phyloP scores from a whole-genome alignment of 352 stramenopile species.

The Elongisporangium anandrum region DNA sequence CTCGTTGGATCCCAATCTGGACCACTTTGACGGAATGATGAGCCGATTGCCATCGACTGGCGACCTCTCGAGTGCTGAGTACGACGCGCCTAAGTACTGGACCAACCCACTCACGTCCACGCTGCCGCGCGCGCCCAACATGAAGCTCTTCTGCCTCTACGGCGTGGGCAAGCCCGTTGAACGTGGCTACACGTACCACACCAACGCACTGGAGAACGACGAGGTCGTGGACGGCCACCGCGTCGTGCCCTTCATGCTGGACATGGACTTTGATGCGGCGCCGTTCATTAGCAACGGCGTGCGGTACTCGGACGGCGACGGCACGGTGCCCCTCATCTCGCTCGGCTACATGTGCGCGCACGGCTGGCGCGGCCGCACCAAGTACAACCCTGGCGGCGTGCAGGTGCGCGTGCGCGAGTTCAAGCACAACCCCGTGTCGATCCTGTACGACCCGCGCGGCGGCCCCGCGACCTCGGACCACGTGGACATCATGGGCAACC shows the following conservation, averaged over 20 bases:
- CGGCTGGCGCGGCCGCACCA: slow-evolving; percentile 63
- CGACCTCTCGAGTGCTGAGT: slow-evolving; percentile 41
- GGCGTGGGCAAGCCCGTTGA: slow-evolving; percentile 89
- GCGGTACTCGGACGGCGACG: slow-evolving; percentile 89
- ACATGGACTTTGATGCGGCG: slow-evolving; percentile 53
- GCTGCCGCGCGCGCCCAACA: slow-evolving; percentile 86
- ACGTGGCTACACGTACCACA: slow-evolving; percentile 72
- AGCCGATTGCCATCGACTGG: slow-evolving; percentile 27
- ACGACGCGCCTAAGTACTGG: slow-evolving; percentile 71
- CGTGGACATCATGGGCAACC: slow-evolving; percentile 95
- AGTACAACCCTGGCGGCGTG: slow-evolving; percentile 87
- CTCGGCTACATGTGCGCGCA: slow-evolving; percentile 94
- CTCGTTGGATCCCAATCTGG: slow-evolving; percentile 42
- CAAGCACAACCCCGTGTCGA: slow-evolving; percentile 67
- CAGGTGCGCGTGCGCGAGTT: slow-evolving; percentile 83
- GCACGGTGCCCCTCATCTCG: slow-evolving; percentile 89
- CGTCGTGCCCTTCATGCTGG: slow-evolving; percentile 60
- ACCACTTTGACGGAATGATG: slow-evolving; percentile 32
- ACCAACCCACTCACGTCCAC: slow-evolving; percentile 84
- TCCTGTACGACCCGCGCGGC: slow-evolving; percentile 66
- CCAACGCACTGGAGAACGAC: slow-evolving; percentile 36
- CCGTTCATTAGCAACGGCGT: slow-evolving; percentile 81
- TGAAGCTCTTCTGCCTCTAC: slow-evolving; percentile 96
- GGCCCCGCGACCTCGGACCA: slow-evolving; percentile 86
- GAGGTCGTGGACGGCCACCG: slow-evolving; percentile 28